These are phyloP conservation scores for Pseudogymnoascus sp. DNA, from an alignment of 2,329 filamentous ascomycete species.

Conservation along the genomic window DNA sequence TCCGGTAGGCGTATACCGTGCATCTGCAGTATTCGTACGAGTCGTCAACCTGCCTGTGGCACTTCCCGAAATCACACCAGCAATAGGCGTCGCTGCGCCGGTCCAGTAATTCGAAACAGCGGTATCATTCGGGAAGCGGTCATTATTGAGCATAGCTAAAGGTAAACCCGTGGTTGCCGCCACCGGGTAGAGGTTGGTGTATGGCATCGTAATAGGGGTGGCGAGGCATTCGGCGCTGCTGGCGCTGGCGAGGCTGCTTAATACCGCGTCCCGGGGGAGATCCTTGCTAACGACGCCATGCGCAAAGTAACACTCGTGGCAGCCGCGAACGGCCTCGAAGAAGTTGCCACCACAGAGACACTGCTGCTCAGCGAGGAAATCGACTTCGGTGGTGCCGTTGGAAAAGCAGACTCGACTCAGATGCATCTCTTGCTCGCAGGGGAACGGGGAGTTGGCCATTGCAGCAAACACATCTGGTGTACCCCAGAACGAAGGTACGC, in stretches of 20 bases:
- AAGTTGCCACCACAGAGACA: slow-evolving; percentile 13
- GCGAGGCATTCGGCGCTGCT: background rate
- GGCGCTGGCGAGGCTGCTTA: background rate
- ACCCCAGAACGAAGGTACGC: background rate
- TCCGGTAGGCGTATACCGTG: background rate
- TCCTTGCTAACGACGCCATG: background rate
- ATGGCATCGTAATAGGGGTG: background rate
- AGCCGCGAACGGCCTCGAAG: slow-evolving; percentile 3
- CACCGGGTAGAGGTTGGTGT: background rate
- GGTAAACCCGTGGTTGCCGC: too few relatives aligned
- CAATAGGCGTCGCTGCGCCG: background rate
- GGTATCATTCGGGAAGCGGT: background rate
- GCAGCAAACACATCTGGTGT: background rate
- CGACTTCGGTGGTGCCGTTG: slow-evolving; percentile 13
- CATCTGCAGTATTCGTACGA: background rate
- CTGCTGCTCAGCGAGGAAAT: slow-evolving; percentile 13
- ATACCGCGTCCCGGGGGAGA: background rate
- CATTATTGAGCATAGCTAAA: background rate
- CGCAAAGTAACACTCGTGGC: background rate
- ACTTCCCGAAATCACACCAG: background rate
- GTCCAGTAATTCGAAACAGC: background rate
- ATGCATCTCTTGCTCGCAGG: background rate
- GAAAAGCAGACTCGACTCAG: background rate
- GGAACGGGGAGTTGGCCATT: background rate
- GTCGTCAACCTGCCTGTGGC: background rate